Evolutionary conservation across 306 rosid species (phyloP).

Genomic region (Begonia masoniana): DNA sequence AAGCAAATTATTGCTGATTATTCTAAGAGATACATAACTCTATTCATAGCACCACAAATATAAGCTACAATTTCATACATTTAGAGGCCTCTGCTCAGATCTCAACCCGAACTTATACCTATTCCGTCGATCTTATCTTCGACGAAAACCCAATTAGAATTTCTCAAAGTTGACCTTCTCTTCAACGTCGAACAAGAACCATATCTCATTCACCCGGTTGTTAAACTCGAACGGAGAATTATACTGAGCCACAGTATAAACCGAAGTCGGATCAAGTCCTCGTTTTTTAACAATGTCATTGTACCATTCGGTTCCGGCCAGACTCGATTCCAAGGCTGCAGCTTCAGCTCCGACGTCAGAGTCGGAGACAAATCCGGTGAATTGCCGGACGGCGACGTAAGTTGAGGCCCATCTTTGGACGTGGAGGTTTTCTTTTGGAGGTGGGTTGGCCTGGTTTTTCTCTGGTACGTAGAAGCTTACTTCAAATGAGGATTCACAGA

Average conservation of each 20-base stretch:
- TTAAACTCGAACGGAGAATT: slow-evolving; percentile 63
- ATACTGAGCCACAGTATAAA: slow-evolving; percentile 67
- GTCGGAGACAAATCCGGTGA: slow-evolving; percentile 52
- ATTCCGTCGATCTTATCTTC: no score
- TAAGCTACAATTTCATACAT: no score
- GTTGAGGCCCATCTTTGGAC: slow-evolving; percentile 48
- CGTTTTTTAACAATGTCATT: slow-evolving; percentile 38
- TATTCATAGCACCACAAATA: no score
- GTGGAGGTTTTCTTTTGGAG: slow-evolving; percentile 55
- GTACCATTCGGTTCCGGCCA: slow-evolving; percentile 57
- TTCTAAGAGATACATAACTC: no score
- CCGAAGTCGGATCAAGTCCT: slow-evolving; percentile 21
- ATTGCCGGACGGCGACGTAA: slow-evolving; percentile 52
- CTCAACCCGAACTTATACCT: no score
- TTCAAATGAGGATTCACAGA: slow-evolving; percentile 55
- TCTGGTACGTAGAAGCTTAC: slow-evolving; percentile 77
- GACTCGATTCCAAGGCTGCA: slow-evolving; percentile 45
- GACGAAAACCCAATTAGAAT: no score
- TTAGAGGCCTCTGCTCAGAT: no score
- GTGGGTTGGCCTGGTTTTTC: slow-evolving; percentile 63
- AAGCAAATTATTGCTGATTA: no score
- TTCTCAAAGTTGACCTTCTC: no score
- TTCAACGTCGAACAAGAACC: slow-evolving; percentile 23
- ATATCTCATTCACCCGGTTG: slow-evolving; percentile 55
- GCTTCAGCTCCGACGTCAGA: slow-evolving; percentile 41